Conservation (phyloP, 352 stramenopile species). For the Pythium monospermum region DNA sequence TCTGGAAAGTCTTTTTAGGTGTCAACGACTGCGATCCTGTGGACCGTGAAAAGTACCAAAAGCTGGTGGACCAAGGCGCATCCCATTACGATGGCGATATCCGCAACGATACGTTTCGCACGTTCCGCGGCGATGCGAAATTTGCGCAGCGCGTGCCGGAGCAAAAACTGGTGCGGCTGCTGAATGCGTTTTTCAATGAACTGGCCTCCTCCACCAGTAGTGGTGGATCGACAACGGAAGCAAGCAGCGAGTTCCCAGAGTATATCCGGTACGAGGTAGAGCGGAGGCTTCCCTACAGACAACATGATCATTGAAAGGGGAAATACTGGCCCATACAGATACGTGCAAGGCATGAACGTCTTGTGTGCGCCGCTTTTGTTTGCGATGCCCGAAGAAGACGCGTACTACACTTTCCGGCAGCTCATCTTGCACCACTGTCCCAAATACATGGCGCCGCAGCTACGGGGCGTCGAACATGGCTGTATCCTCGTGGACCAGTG, state of each 20-base stretch:
- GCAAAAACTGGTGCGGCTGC: slow-evolving; percentile 84
- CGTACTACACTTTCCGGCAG: slow-evolving; percentile 88
- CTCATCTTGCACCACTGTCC: slow-evolving; percentile 86
- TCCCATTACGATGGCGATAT: slow-evolving; percentile 86
- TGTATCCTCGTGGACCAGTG: slow-evolving; percentile 83
- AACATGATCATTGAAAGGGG: no score
- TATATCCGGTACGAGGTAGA: slow-evolving; percentile 23
- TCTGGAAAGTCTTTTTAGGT: slow-evolving; percentile 89
- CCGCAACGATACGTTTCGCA: slow-evolving; percentile 89
- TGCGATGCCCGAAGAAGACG: slow-evolving; percentile 88
- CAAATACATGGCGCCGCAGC: slow-evolving; percentile 85
- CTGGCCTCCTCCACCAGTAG: no score
- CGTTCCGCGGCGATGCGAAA: slow-evolving; percentile 82
- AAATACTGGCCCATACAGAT: slow-evolving; percentile 26
- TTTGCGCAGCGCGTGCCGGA: slow-evolving; percentile 88
- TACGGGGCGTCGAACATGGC: slow-evolving; percentile 77
- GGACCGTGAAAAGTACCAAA: slow-evolving; percentile 54
- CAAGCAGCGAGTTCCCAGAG: slow-evolving; percentile 13
- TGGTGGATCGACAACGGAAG: slow-evolving; percentile 12
- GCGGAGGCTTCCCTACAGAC: no score
- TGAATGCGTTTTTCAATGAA: slow-evolving; percentile 91
- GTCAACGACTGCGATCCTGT: slow-evolving; percentile 55
- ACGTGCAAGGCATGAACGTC: slow-evolving; percentile 93
- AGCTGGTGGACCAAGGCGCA: slow-evolving; percentile 67
- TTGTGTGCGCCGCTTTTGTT: slow-evolving; percentile 89